phyloP scores from a whole-genome alignment of 2,329 filamentous ascomycete genomes.

The Cordyceps javanica region DNA sequence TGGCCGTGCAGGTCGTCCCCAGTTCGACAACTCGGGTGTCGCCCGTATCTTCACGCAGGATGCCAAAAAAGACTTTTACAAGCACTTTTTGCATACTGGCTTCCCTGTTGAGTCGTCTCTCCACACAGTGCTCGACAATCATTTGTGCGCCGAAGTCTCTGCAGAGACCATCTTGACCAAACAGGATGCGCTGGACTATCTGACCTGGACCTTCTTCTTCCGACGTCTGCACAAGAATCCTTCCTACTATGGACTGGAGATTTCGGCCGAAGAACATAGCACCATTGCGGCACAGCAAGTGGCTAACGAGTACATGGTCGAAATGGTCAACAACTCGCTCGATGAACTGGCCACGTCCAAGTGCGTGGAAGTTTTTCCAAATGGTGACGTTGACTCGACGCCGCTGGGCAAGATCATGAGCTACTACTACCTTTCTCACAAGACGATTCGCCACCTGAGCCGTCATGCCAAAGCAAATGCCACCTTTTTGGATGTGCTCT shows the following conservation, averaged over 20 bases:
- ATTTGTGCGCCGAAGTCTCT: constrained; percentile 90
- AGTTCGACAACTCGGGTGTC: constrained; percentile 94
- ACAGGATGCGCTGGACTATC: constrained; percentile 93
- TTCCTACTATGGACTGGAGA: constrained; percentile 93
- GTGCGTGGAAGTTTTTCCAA: constrained; percentile 76
- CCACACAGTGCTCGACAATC: constrained; percentile 94
- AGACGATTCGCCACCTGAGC: constrained; percentile 82
- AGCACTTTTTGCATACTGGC: constrained; percentile 96
- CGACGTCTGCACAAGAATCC: constrained; percentile 95
- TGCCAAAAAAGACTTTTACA: constrained; percentile 97
- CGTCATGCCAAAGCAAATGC: constrained; percentile 68
- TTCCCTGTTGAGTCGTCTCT: constrained; percentile 96
- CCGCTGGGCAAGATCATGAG: constrained; percentile 97
- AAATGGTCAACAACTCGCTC: constrained; percentile 83
- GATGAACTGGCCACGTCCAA: constrained; percentile 74
- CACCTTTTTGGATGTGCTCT: constrained; percentile 73
- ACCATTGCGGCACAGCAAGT: constrained; percentile 76
- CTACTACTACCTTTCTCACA: constrained; percentile 97
- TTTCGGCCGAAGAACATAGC: constrained; percentile 87
- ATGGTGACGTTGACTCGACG: constrained; percentile 84
- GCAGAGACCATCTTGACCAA: constrained; percentile 89
- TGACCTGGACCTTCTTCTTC: constrained; percentile 99
- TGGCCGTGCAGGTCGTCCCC: constrained; percentile 86
- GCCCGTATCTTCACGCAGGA: constrained; percentile 97
- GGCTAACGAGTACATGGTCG: constrained; percentile 92